phyloP scores from a whole-genome alignment of 371 early-diverging fungal species.

The Lichtheimia ornata region DNA sequence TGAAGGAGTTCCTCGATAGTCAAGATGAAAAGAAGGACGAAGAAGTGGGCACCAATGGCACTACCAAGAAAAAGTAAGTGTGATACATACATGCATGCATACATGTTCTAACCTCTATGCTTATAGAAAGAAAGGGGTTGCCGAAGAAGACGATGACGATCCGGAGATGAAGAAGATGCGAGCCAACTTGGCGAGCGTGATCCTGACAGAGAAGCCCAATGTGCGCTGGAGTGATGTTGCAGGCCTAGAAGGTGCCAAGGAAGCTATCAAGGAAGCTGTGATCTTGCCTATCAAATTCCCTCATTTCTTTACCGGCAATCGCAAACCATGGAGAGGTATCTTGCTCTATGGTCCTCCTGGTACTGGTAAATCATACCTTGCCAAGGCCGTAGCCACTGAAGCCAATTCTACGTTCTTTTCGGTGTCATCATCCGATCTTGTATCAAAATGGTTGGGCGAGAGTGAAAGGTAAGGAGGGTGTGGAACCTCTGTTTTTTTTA shows the following conservation, averaged over 20 bases:
- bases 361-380: constrained; percentile 97
- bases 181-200: constrained; percentile 81
- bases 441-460: constrained; percentile 98
- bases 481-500: background rate
- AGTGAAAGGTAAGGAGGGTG: constrained; percentile 80
- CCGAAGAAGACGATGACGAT: constrained; percentile 73
- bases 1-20: constrained; percentile 83
- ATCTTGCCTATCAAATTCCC: constrained; percentile 98
- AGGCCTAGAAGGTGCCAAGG: constrained; percentile 97
- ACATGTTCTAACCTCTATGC: background rate
- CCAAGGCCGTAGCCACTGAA: constrained; percentile 97
- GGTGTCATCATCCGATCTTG: constrained; percentile 93
- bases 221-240: constrained; percentile 98
- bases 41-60: constrained; percentile 59
- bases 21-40: constrained; percentile 69
- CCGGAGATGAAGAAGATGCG: constrained; percentile 91
- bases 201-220: constrained; percentile 94
- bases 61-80: constrained; percentile 57
- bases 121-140: constrained; percentile 40
- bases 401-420: constrained; percentile 95
- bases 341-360: constrained; percentile 98
- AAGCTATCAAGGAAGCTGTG: constrained; percentile 97
- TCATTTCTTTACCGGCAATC: constrained; percentile 91
- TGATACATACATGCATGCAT: constrained; percentile 1
- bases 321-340: constrained; percentile 98